Conservation (phyloP, 2,329 filamentous ascomycete genomes). For the Botrytis squamosa region DNA sequence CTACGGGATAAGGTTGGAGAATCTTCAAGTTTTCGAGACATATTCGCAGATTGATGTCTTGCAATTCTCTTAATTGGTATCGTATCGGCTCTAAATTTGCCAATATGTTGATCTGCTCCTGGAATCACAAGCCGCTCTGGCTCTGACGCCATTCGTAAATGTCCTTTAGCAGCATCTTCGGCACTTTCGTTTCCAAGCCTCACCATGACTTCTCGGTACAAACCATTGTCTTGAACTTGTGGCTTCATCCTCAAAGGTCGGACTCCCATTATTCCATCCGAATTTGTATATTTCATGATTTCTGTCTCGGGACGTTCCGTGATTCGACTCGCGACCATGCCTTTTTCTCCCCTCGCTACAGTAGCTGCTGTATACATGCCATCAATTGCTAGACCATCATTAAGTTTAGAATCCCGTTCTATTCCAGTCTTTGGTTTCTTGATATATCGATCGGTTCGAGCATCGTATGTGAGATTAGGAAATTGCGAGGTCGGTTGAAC, state of each 20-base stretch:
- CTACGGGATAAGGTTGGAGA: background rate
- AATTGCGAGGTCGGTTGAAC: background rate
- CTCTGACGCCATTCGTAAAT: conserved; percentile 4
- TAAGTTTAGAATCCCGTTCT: background rate
- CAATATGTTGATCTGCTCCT: background rate
- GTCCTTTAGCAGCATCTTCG: background rate
- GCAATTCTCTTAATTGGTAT: background rate
- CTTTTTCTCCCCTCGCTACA: background rate
- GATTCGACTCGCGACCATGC: background rate
- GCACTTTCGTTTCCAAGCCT: background rate
- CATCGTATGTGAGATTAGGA: background rate
- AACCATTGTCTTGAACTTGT: background rate
- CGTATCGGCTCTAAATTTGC: background rate
- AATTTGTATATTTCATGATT: background rate
- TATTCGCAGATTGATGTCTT: background rate
- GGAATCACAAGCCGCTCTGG: background rate
- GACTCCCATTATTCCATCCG: background rate
- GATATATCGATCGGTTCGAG: background rate
- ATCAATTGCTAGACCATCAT: background rate
- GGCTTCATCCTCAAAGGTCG: conserved; percentile 9
- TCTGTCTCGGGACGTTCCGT: background rate
- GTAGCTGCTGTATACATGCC: background rate
- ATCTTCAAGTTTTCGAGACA: background rate
- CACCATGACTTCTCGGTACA: background rate
- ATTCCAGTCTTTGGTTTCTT: background rate